phyloP scores from a whole-genome alignment of 805 yeast species.

The Wickerhamiella occidentalis region DNA sequence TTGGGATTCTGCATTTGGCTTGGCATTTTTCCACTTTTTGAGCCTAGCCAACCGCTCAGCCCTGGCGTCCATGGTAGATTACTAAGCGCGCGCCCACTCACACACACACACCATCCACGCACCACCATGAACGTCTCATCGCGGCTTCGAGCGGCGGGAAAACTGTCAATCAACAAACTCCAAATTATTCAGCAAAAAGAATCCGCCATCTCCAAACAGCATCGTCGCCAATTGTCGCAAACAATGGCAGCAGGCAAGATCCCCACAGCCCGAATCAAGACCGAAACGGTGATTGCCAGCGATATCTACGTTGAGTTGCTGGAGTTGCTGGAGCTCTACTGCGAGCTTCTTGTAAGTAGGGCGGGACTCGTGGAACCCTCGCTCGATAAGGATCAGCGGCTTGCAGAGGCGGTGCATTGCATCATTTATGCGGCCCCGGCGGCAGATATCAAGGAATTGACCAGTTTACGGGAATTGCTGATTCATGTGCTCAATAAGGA shows the following conservation, averaged over 20 bases:
- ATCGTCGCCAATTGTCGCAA: constrained; percentile 58
- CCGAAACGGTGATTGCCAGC: constrained; percentile 72
- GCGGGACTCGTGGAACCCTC: constrained; percentile 42
- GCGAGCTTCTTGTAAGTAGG: constrained; percentile 70
- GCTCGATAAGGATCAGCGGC: constrained; percentile 20
- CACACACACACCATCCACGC: too few species aligned
- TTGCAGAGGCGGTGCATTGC: constrained; percentile 63
- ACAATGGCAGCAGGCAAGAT: constrained; percentile 59
- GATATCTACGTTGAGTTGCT: constrained; percentile 69
- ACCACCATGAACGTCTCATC: not conserved
- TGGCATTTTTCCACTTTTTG: constrained; percentile 3
- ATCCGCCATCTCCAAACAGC: constrained; percentile 62
- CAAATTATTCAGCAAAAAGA: constrained; percentile 64
- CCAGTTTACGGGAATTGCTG: constrained; percentile 47
- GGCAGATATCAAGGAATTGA: constrained; percentile 65
- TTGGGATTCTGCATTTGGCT: not conserved
- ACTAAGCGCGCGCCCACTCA: too few species aligned
- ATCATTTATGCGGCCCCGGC: constrained; percentile 57
- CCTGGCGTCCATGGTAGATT: not conserved
- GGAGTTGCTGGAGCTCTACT: constrained; percentile 67
- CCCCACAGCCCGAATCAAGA: constrained; percentile 69
- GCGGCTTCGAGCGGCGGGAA: constrained; percentile 5
- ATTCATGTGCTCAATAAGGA: constrained; percentile 56
- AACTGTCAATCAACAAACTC: constrained; percentile 49
- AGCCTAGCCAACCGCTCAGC: not conserved